Conservation (phyloP, 2,329 filamentous ascomycete genomes). For the Pseudopithomyces chartarum region DNA sequence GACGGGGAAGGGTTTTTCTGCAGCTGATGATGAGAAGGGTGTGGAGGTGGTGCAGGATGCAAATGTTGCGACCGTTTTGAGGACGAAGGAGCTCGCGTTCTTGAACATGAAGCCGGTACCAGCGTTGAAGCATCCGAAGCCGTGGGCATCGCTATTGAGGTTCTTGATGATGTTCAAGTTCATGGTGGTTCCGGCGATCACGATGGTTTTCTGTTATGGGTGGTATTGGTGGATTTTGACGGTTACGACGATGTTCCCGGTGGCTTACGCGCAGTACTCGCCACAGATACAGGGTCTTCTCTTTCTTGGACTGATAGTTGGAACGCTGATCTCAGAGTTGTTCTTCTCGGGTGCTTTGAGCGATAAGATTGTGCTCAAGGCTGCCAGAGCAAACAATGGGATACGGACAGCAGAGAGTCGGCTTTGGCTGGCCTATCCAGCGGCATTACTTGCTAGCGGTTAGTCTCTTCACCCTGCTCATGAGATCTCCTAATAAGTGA, state of each 20-base stretch:
- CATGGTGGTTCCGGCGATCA: background rate
- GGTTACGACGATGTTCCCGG: conserved; percentile 6
- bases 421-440: conserved; percentile 6
- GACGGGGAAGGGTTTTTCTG: background rate
- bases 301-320: conserved; percentile 1
- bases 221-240: conserved; percentile 6
- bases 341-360: conserved; percentile 6
- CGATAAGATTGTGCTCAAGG: conserved; percentile 1
- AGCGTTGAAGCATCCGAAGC: conserved; percentile 1
- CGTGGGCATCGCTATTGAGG: conserved; percentile 1
- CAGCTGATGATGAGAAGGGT: background rate
- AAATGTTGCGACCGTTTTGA: no score
- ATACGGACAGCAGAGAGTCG: background rate
- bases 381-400: conserved; percentile 1
- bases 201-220: conserved; percentile 2
- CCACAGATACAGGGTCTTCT: conserved; percentile 7
- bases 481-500: background rate
- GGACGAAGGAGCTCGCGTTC: conserved; percentile 4
- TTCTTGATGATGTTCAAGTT: conserved; percentile 7
- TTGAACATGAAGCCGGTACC: background rate
- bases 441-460: background rate
- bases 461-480: background rate
- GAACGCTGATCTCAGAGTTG: conserved; percentile 1
- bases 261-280: conserved; percentile 1
- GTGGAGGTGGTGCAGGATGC: background rate